Base-by-base conservation (phyloP, 106 monocot genomes). In the Acorus calamus region DNA sequence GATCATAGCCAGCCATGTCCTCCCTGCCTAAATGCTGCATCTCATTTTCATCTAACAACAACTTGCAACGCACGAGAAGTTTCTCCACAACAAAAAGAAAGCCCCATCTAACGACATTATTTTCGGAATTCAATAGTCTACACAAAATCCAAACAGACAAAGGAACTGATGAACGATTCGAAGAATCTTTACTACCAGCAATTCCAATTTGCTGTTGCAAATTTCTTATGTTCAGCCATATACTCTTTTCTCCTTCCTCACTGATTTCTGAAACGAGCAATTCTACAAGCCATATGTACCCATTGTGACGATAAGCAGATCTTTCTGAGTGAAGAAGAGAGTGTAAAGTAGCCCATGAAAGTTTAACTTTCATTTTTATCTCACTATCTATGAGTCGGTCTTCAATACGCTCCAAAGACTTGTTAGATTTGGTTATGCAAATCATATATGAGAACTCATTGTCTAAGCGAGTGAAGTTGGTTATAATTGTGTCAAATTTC, bases 61-160 rank as follows among this genome's bases (percentile, higher is more conserved):
- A 68, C 78, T 98, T 91, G 80, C 82, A 92, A 56, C 83, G 91
- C 76, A 88, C 83, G 13, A 98, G 77, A 78, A 98, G 70, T 72
- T 85, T 90, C 63, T 98, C 98, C 79, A 98, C 64, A 54, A 98
- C 92, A 81, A 83, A 88, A 59, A 98, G 83, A 50, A 88, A 98
- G 3, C 98, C 98, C 87, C 87, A 88, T 81, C 87, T 85, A 51
- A 98, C 79, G 47, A 75, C 83, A 56, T 83, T 92, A 68, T 88
- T 71, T 65, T 88, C 92, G 47, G 98, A 98, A 44, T 98, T 98
- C 64, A 98, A 68, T 57, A 98, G 75, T 47, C 88, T 86, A 78
- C 88, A 92, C 60, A 92, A 60, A 52, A 98, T 66, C 65, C 71
- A 77, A 70, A 98, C 71, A 12, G 82, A 58, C 60, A 98, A 66